Conservation (phyloP, 176 grass and related monocot genomes). For the Zizania latifolia region DNA sequence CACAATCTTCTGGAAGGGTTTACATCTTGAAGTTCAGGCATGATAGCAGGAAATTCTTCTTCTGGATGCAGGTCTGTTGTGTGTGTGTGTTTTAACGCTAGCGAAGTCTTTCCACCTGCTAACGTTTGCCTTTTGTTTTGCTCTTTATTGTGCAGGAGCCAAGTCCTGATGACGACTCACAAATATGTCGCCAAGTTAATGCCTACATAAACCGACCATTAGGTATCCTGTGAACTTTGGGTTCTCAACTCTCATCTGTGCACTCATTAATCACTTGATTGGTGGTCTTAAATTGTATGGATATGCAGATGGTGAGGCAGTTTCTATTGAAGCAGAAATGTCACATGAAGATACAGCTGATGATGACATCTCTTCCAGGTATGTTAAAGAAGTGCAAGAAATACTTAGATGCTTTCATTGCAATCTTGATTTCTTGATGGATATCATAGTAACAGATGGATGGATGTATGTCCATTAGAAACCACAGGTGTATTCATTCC, state of each 20-base stretch:
- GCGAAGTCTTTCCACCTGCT: background rate
- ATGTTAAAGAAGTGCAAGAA: constrained; percentile 5
- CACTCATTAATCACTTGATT: constrained; percentile 1
- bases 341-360: constrained; percentile 82
- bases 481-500: background rate
- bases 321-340: constrained; percentile 76
- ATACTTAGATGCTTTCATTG: background rate
- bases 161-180: constrained; percentile 57
- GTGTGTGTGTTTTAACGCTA: constrained; percentile 11
- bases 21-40: constrained; percentile 92
- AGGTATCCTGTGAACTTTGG: constrained; percentile 46
- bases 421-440: background rate
- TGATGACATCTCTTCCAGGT: constrained; percentile 99
- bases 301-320: constrained; percentile 62
- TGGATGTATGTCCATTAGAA: constrained; percentile 2
- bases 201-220: constrained; percentile 74
- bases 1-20: constrained; percentile 81
- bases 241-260: background rate
- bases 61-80: constrained; percentile 89
- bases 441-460: background rate
- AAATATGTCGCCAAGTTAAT: constrained; percentile 73
- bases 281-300: constrained; percentile 23
- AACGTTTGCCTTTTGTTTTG: background rate
- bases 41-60: constrained; percentile 82
- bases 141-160: constrained; percentile 51